A percentile compares a stretch with the other conserved stretches of the same genome.
phyloP scores from a whole-genome alignment of 495 filamentous ascomycete genomes.

The Niebla homalea region DNA sequence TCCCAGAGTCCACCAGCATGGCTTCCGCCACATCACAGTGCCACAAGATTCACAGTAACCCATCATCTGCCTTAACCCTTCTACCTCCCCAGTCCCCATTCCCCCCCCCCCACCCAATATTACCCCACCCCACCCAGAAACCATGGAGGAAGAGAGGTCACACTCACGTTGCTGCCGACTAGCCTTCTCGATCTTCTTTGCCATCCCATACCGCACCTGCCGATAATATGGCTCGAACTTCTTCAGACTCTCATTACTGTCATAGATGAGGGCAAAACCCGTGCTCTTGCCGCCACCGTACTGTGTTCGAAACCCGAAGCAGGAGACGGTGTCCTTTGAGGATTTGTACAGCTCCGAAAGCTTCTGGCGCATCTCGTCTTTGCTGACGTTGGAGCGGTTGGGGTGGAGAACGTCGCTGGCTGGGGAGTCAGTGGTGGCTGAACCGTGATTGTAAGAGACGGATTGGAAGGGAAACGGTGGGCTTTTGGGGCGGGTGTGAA shows the following conservation, averaged over 20 bases:
- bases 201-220: constrained; percentile 80
- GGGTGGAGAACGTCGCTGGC: constrained; percentile 97
- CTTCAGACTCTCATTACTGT: constrained; percentile 92
- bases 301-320: constrained; percentile 96
- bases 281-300: constrained; percentile 99
- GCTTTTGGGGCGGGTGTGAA: too few relatives aligned
- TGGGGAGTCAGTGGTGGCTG: not conserved
- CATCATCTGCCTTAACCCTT: not conserved
- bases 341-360: constrained; percentile 93
- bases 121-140: not conserved
- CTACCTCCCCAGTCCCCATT: not conserved
- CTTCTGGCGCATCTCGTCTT: constrained; percentile 94
- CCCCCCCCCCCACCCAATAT: not conserved
- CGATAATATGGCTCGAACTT: constrained; percentile 99
- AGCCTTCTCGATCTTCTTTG: constrained; percentile 86
- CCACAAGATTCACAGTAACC: not conserved
- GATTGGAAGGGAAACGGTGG: not conserved
- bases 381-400: constrained; percentile 92
- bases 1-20: not conserved
- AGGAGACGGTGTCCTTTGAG: constrained; percentile 88
- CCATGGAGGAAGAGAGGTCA: constrained; percentile 1
- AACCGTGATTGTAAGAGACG: not conserved
- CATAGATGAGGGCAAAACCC: constrained; percentile 97
- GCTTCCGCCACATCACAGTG: too few relatives aligned
- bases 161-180: constrained; percentile 97